Evolutionary conservation across 2,329 filamentous ascomycete species (phyloP).

Genomic region (Nakataea oryzae): DNA sequence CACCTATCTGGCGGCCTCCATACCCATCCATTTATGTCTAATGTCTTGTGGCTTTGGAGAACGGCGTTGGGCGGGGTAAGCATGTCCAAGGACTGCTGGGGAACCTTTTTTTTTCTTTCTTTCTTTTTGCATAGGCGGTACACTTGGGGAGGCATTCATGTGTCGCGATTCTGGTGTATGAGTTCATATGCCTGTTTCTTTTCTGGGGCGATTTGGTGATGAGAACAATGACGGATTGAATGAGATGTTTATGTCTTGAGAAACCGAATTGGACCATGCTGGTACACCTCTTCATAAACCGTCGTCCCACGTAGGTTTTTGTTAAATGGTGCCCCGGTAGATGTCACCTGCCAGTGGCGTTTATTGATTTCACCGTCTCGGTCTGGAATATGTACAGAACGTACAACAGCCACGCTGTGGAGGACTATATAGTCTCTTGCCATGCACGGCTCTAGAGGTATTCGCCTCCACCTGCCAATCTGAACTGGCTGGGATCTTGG

Average conservation of each 20-base stretch:
- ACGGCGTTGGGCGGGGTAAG: neutral
- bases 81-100: neutral
- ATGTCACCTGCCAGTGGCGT: neutral
- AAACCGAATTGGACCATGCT: too few relatives aligned
- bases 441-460: neutral
- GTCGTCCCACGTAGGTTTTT: too few relatives aligned
- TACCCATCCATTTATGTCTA: neutral
- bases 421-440: neutral
- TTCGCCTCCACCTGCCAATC: neutral
- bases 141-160: neutral
- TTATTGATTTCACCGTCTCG: neutral
- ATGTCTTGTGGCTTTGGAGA: neutral
- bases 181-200: neutral
- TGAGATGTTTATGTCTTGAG: neutral
- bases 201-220: neutral
- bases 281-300: too few relatives aligned
- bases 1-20: neutral
- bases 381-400: neutral
- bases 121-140: neutral
- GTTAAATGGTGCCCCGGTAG: neutral
- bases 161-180: neutral
- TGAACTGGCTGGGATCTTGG: neutral
- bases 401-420: neutral
- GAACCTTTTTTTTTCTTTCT: neutral
- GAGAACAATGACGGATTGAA: slow-evolving; percentile 1